Evolutionary conservation across 2,329 filamentous ascomycete species (phyloP).

Genomic region (Colletotrichum shisoi): DNA sequence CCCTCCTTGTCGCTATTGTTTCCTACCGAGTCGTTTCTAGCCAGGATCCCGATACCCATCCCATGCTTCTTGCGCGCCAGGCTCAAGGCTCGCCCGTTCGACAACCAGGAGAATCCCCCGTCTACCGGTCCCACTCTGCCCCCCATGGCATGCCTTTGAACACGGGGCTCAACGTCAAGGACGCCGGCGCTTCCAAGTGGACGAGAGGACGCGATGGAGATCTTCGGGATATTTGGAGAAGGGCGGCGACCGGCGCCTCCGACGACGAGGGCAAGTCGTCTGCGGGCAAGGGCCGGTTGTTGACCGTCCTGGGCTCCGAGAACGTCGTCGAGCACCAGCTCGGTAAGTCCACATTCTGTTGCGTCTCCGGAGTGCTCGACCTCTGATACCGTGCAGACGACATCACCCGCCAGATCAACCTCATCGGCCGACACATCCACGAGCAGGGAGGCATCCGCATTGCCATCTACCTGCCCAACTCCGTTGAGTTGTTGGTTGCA

Average conservation of each 20-base stretch:
- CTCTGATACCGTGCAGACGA: conserved; percentile 59
- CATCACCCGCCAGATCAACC: conserved; percentile 84
- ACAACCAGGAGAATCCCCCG: conserved; percentile 82
- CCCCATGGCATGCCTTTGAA: conserved; percentile 86
- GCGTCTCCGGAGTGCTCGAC: neutral
- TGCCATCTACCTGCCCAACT: conserved; percentile 92
- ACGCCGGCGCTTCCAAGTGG: conserved; percentile 82
- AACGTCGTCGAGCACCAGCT: conserved; percentile 76
- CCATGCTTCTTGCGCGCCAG: conserved; percentile 87
- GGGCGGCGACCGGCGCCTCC: conserved; percentile 69
- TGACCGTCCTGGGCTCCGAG: conserved; percentile 81
- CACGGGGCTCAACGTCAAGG: conserved; percentile 81
- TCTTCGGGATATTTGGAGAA: conserved; percentile 87
- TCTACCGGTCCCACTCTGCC: conserved; percentile 83
- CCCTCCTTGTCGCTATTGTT: conserved; percentile 71
- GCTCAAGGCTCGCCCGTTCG: conserved; percentile 79
- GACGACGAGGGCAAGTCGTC: conserved; percentile 68
- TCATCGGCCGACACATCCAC: conserved; percentile 80
- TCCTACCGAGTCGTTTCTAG: conserved; percentile 74
- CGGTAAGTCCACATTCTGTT: conserved; percentile 50
- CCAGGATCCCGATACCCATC: conserved; percentile 88
- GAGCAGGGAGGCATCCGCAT: conserved; percentile 77
- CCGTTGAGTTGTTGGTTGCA: conserved; percentile 81
- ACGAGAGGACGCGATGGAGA: conserved; percentile 84
- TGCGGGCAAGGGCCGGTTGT: conserved; percentile 72